phyloP scores from a whole-genome alignment of 2,329 filamentous ascomycete species.

The Diaporthe ilicicola region DNA sequence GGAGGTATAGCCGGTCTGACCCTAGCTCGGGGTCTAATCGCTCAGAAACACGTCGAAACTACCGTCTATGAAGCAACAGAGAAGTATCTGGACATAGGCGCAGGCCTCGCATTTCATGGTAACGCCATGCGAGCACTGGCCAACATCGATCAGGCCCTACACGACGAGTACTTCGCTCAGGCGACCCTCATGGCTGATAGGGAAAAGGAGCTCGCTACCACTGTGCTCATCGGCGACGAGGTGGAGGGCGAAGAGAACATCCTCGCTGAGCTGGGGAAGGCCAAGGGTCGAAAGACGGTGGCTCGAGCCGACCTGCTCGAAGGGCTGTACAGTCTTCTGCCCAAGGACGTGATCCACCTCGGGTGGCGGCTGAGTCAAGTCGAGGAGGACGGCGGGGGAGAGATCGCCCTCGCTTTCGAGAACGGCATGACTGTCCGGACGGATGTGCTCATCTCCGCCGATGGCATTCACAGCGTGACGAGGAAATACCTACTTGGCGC shows the following conservation, averaged over 20 bases:
- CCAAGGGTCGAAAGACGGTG: constrained; percentile 45
- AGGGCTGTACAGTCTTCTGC: constrained; percentile 41
- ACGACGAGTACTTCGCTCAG: constrained; percentile 7
- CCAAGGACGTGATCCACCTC: constrained; percentile 37
- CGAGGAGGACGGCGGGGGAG: background rate
- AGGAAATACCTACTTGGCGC: constrained; percentile 45
- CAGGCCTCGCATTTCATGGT: constrained; percentile 48
- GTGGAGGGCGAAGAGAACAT: constrained; percentile 46
- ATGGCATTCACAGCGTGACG: constrained; percentile 49
- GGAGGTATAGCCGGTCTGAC: constrained; percentile 4
- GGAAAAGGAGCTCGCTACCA: constrained; percentile 2
- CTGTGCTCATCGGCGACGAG: constrained; percentile 43
- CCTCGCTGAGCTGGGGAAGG: constrained; percentile 44
- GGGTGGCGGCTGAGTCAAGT: constrained; percentile 22
- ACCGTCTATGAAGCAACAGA: background rate
- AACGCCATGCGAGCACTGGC: constrained; percentile 48
- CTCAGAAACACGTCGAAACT: background rate
- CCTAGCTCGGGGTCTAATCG: background rate
- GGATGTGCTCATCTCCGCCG: constrained; percentile 49
- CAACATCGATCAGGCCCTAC: constrained; percentile 2
- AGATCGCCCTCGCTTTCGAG: background rate
- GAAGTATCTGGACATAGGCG: constrained; percentile 43
- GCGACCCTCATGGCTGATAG: constrained; percentile 6
- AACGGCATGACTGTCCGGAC: constrained; percentile 29
- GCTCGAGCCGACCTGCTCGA: constrained; percentile 44